Base-by-base conservation (phyloP, 129 eudicot species). In the Sambucus nigra region DNA sequence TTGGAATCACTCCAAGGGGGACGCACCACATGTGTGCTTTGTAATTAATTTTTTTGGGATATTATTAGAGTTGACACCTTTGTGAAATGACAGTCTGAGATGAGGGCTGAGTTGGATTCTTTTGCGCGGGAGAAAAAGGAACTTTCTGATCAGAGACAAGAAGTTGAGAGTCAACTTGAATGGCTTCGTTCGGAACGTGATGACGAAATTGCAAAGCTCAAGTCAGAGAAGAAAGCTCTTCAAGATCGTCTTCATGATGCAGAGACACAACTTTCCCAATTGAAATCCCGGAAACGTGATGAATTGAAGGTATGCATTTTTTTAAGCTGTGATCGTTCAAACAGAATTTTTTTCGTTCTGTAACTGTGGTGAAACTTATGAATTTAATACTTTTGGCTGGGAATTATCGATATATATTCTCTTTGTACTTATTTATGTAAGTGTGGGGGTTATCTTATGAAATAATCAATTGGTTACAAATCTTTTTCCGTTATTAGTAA, bases 161-260 rank as follows among this genome's bases (percentile, higher is more conserved):
- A 86, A 54, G 55, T 73, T 38, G 99, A 92, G 76, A 82, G 76
- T 73, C 99, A 92, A 66, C 81, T 92, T 16, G 96, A 92, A 51
- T 92, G 99, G 99, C 75, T 76, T 62, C 94, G 99, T 13, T 75
- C 96, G 38, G 99, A 92, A 42, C 72, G 80, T 59, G 94, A 76
- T 59, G 99, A 92, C 26, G 91, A 83, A 69, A 70, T 73, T 40
- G 59, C 80, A 53, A 92, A 92, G 65, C 87, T 86, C 20, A 53
- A 63, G 28, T 50, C 81, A 22, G 99, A 92, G 70, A 92, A 86
- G 75, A 92, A 78, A 70, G 19, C 27, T 61, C 68, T 80, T 64
- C 99, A 92, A 64, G 99, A 92, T 51, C 94, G 94, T 62, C 82
- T 92, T 54, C 82, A 86, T 75, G 99, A 86, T 73, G 92, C 94